Evolutionary conservation across 805 yeast genomes (phyloP).

Genomic region (Scheffersomyces stipitis): DNA sequence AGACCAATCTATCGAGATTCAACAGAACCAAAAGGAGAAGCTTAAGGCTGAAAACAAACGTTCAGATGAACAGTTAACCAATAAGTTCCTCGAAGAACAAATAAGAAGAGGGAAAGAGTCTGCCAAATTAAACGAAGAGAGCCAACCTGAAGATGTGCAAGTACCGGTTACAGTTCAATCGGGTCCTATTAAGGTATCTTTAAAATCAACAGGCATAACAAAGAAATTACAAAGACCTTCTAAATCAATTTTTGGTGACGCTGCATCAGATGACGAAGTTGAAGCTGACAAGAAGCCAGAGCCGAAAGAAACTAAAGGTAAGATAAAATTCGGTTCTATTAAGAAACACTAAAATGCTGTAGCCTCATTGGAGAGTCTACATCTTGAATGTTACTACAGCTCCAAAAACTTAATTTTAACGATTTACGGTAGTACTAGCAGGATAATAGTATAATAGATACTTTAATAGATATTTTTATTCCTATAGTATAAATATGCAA

Average conservation of each 20-base stretch:
- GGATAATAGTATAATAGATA: no score
- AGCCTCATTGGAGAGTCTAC: background rate
- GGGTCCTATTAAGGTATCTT: slow-evolving; percentile 21
- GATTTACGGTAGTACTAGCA: no score
- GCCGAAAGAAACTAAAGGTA: background rate
- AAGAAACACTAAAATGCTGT: no score
- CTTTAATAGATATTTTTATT: no score
- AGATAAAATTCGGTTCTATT: no score
- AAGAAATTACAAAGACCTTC: background rate
- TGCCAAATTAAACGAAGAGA: slow-evolving; percentile 1
- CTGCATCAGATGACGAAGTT: slow-evolving; percentile 7
- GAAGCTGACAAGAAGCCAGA: slow-evolving; percentile 9
- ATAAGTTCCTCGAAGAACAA: slow-evolving; percentile 50
- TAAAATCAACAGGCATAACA: slow-evolving; percentile 4
- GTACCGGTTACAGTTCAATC: slow-evolving; percentile 1
- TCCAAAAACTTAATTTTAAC: no score
- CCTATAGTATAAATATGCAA: no score
- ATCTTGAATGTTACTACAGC: no score
- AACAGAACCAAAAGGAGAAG: slow-evolving; percentile 33
- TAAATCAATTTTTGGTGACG: slow-evolving; percentile 6
- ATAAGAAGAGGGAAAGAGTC: slow-evolving; percentile 44
- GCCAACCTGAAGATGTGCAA: slow-evolving; percentile 1
- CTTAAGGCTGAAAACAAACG: slow-evolving; percentile 35
- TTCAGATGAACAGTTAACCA: slow-evolving; percentile 48
- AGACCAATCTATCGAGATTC: slow-evolving; percentile 14